These are phyloP conservation scores for Oidiodendron maius DNA, from an alignment of 495 filamentous ascomycete genomes.

Conservation along the genomic window DNA sequence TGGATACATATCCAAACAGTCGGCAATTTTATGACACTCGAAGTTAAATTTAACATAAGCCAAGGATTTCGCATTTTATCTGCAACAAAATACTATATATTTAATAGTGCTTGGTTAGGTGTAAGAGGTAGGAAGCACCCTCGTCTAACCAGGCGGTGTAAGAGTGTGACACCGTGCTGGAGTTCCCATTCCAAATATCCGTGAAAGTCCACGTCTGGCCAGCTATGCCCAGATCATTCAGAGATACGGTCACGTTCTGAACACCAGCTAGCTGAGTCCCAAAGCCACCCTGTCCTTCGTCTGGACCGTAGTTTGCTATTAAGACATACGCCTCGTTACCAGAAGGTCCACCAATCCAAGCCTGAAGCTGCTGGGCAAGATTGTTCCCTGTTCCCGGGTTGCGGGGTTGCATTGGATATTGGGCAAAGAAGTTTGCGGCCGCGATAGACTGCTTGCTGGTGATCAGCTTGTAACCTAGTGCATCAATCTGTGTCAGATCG, in stretches of 20 bases:
- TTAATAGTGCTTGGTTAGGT: too few species aligned
- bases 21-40: too few species aligned
- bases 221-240: conserved; percentile 22
- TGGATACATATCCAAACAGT: too few species aligned
- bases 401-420: conserved; percentile 26
- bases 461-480: conserved; percentile 19
- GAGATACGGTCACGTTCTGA: conserved; percentile 21
- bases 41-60: too few species aligned
- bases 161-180: conserved; percentile 7
- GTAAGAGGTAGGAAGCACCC: conserved; percentile 10
- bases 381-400: conserved; percentile 20
- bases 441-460: conserved; percentile 15
- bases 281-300: conserved; percentile 20
- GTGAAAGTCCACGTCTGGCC: conserved; percentile 14
- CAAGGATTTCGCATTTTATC: too few species aligned
- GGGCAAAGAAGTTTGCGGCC: conserved; percentile 18
- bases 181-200: conserved; percentile 18
- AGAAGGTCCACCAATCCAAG: conserved; percentile 26
- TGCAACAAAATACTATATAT: too few species aligned
- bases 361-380: conserved; percentile 25
- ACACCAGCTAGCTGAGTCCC: conserved; percentile 12
- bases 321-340: conserved; percentile 19
- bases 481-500: conserved; percentile 23
- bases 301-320: conserved; percentile 25
- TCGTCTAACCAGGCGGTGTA: conserved; percentile 12